These are phyloP conservation scores for Arabidopsis arenosa DNA, from an alignment of 345 rosid genomes.

Conservation along the genomic window DNA sequence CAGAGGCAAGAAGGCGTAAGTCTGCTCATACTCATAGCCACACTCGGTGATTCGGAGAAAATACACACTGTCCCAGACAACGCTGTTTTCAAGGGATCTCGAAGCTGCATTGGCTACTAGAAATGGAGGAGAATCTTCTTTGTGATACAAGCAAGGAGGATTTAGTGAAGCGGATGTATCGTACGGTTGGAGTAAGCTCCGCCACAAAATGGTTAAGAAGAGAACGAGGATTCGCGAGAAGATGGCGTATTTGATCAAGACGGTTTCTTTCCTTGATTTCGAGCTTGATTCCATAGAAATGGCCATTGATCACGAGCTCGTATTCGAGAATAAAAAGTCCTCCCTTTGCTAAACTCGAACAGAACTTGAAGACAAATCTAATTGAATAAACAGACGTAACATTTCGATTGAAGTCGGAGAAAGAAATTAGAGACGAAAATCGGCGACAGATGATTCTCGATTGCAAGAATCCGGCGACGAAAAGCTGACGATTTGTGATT, in stretches of 20 bases:
- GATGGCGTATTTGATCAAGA: constrained; percentile 62
- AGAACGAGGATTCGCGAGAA: constrained; percentile 65
- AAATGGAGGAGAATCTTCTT: constrained; percentile 26
- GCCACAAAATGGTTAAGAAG: constrained; percentile 62
- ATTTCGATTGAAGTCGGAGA: neutral
- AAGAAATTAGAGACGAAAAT: neutral
- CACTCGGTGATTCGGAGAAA: constrained; percentile 82
- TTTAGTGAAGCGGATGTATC: constrained; percentile 84
- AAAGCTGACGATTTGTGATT: constrained; percentile 10
- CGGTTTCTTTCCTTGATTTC: constrained; percentile 36
- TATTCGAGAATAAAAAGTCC: neutral
- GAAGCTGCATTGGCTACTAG: constrained; percentile 43
- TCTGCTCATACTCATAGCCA: constrained; percentile 93
- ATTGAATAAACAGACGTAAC: neutral
- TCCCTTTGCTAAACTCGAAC: neutral
- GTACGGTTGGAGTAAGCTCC: constrained; percentile 68
- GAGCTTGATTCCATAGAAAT: constrained; percentile 27
- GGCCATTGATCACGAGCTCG: constrained; percentile 27
- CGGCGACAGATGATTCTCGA: neutral
- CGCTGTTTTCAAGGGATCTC: constrained; percentile 54
- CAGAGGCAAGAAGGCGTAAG: constrained; percentile 85
- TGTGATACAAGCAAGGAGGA: constrained; percentile 57
- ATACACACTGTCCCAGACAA: constrained; percentile 94
- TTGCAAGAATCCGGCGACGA: neutral
- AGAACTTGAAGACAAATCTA: constrained; percentile 13